Conservation (phyloP, 352 stramenopile genomes). For the Globisporangium radiosum region DNA sequence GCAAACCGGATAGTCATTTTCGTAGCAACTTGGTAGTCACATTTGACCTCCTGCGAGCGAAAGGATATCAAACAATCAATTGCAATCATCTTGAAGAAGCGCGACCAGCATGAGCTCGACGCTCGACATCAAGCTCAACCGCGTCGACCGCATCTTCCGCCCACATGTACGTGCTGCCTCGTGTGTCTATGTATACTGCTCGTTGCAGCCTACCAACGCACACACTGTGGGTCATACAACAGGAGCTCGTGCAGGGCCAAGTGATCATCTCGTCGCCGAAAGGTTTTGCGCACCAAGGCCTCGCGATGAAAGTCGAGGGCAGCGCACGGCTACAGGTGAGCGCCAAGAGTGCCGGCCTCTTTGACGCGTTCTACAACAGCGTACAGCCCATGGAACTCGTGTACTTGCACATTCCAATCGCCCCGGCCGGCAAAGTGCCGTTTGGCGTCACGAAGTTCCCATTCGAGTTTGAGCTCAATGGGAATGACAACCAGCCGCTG, state of each 20-base stretch:
- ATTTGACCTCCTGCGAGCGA: too few relatives aligned
- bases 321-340: slow-evolving; percentile 77
- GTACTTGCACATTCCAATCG: slow-evolving; percentile 77
- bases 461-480: slow-evolving; percentile 83
- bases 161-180: slow-evolving; percentile 43
- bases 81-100: too few relatives aligned
- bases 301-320: slow-evolving; percentile 82
- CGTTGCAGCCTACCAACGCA: not conserved
- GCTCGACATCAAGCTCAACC: slow-evolving; percentile 80
- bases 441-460: slow-evolving; percentile 83
- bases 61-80: too few relatives aligned
- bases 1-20: too few relatives aligned
- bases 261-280: slow-evolving; percentile 83
- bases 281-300: slow-evolving; percentile 72
- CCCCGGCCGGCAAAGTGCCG: slow-evolving; percentile 57
- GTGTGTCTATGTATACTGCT: not conserved
- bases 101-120: slow-evolving; percentile 49
- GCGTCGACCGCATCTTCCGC: slow-evolving; percentile 81
- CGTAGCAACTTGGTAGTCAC: too few relatives aligned
- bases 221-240: not conserved
- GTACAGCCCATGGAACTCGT: slow-evolving; percentile 74
- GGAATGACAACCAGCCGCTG: slow-evolving; percentile 57
- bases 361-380: slow-evolving; percentile 81
- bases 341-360: slow-evolving; percentile 69
- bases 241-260: slow-evolving; percentile 82